Base-by-base conservation (phyloP, 495 filamentous ascomycete genomes). In the Trypethelium eluteriae region DNA sequence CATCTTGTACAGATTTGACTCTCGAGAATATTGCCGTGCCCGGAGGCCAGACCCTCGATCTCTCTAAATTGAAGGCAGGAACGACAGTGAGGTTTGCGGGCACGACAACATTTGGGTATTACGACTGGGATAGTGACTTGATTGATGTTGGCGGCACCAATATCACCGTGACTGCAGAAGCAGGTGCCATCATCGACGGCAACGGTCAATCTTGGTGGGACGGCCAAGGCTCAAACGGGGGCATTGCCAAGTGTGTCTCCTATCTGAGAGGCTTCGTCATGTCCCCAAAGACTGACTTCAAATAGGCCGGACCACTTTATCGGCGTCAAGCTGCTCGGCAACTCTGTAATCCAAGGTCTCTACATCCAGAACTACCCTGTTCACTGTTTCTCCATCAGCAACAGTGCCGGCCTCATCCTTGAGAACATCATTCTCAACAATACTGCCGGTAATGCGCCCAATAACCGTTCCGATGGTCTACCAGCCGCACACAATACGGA, bases 351-450 rank as follows among this genome's bases (percentile, higher is more conserved):
- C 72, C 72, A 63, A 9, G 76, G 74, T 53, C 71, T 82, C 39
- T 75, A 77, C 32, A 75, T 84, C 69, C 74, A 79, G 72, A 86
- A 89, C 74, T 81, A 83, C 34, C 87, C 86, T 0, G 84, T 89
- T 4, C 87, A 89, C 66, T 79, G 75, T 36, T 82, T 89, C 73
- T 81, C 77, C 66, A 82, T 89, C 63, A 80, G 83, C 72, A 74
- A 76, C 7, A 73, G 75, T 1, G 74, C 76, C n/a, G 79, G 81
- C 50, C 73, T 87, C 10, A 78, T 77, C 2, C 62, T 89, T n/a
- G 72, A 74, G 53, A 69, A 74, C 38, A 79, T 88, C 68, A 85
- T 81, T 3, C 81, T 89, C 67, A 82, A 88, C 65, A 85, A 88
- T 70, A 66, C 72, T 2, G 81, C 73, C 38, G 81, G 80, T 39